A percentile compares a stretch with the other conserved stretches of the same genome.
phyloP scores from a whole-genome alignment of 495 filamentous ascomycete genomes.

The Hyaloscypha finlandica region DNA sequence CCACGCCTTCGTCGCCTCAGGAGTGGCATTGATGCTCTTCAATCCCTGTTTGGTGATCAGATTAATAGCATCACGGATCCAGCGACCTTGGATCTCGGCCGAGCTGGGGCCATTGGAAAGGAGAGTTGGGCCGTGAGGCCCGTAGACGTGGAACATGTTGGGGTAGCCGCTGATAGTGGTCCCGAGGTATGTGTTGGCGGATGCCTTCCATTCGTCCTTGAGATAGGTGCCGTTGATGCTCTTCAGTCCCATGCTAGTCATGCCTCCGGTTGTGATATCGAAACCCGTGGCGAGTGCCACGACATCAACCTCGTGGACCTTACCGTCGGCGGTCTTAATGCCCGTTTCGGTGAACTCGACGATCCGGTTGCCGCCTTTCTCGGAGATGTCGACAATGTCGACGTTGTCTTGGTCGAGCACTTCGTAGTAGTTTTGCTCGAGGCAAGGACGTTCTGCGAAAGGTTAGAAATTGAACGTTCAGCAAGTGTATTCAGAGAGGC shows the following conservation, averaged over 20 bases:
- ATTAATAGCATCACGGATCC: conserved; percentile 49
- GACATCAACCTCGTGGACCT: conserved; percentile 45
- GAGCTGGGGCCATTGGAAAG: conserved; percentile 36
- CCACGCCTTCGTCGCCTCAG: conserved; percentile 50
- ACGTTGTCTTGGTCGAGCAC: conserved; percentile 57
- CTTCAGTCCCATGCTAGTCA: conserved; percentile 47
- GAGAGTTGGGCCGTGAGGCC: conserved; percentile 33
- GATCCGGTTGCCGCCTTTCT: conserved; percentile 45
- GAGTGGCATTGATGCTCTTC: conserved; percentile 47
- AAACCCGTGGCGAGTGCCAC: conserved; percentile 56
- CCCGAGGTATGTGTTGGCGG: conserved; percentile 50
- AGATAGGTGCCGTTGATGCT: conserved; percentile 43
- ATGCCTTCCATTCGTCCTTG: conserved; percentile 50
- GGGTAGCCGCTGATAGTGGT: conserved; percentile 47
- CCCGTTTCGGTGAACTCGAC: conserved; percentile 46
- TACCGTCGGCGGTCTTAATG: conserved; percentile 41
- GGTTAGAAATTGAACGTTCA: background rate
- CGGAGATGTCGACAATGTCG: conserved; percentile 36
- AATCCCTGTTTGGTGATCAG: conserved; percentile 44
- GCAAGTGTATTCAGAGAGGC: background rate
- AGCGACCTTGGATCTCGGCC: conserved; percentile 55
- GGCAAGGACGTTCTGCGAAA: conserved; percentile 45
- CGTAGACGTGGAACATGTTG: conserved; percentile 52
- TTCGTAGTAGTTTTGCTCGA: conserved; percentile 60
- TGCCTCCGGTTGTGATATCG: conserved; percentile 50